These are phyloP conservation scores for Gnomoniopsis smithogilvyi DNA, from an alignment of 2,329 filamentous ascomycete genomes.

Conservation along the genomic window DNA sequence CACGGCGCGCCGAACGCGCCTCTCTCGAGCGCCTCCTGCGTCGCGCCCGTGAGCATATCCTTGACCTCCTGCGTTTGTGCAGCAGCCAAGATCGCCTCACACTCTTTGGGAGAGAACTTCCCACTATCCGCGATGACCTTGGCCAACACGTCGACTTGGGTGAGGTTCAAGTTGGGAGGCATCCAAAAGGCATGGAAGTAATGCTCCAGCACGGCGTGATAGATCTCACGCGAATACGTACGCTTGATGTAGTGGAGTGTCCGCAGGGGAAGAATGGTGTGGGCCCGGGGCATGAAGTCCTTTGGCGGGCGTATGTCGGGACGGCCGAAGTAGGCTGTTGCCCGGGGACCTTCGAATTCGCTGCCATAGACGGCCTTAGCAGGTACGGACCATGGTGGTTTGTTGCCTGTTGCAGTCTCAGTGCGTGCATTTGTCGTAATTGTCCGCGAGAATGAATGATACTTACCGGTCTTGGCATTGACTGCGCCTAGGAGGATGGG, in stretches of 20 bases:
- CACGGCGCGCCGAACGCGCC: slow-evolving; percentile 78
- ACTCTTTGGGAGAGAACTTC: slow-evolving; percentile 50
- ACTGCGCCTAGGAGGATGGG: slow-evolving; percentile 71
- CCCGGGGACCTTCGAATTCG: slow-evolving; percentile 36
- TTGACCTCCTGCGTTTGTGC: slow-evolving; percentile 43
- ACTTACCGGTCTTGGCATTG: slow-evolving; percentile 54
- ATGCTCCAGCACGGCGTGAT: slow-evolving; percentile 50
- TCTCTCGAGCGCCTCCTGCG: slow-evolving; percentile 56
- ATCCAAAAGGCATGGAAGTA: slow-evolving; percentile 64
- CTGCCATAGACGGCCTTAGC: slow-evolving; percentile 61
- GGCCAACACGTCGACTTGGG: slow-evolving; percentile 51
- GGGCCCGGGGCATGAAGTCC: slow-evolving; percentile 40
- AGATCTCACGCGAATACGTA: slow-evolving; percentile 45
- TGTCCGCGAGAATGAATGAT: background rate
- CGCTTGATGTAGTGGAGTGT: slow-evolving; percentile 65
- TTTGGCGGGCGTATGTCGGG: slow-evolving; percentile 34
- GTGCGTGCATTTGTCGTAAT: background rate
- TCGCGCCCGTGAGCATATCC: slow-evolving; percentile 47
- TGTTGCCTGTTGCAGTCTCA: slow-evolving; percentile 53
- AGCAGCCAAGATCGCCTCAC: slow-evolving; percentile 52
- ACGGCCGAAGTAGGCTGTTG: slow-evolving; percentile 35
- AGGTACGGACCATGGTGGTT: slow-evolving; percentile 68
- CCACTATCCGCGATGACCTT: slow-evolving; percentile 31
- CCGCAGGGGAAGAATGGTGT: slow-evolving; percentile 57
- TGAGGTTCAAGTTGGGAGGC: slow-evolving; percentile 54